Base-by-base conservation (phyloP, 768 basidiomycete genomes). In the Amanita muscaria region DNA sequence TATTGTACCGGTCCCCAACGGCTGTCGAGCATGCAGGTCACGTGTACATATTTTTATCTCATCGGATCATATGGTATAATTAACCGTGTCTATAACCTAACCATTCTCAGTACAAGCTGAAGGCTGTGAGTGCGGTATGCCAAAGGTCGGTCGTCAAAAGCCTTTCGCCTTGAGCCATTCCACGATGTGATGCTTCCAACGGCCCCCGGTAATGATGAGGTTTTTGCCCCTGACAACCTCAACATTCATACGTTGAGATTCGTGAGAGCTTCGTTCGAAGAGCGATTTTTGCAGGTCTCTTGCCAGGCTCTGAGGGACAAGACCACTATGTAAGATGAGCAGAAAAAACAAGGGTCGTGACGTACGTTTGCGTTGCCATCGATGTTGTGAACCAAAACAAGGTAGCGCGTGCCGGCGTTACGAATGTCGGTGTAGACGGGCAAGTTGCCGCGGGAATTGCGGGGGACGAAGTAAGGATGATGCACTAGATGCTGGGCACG, bases 401-500 rank as follows among this genome's bases (percentile, higher is more conserved):
- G 64, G 49, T 76, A 64, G 44, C 77, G 74, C 3, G 78, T 73
- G 47, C 80, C 74, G 23, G 63, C 76, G 58, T 82, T 85, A 50
- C 81, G 77, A 35, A 84, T 57, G 58, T 88, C 82, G 22, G 81
- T 74, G 59, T 87, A 87, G 19, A 89, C 82, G 34, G 86, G 85
- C 23, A 88, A 69, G 38, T 74, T 73, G 24, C 83, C 81, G 40
- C 70, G 70, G 37, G 73, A 59, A 60, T 84, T 88, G 49, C 86
- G 75, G 16, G 76, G 72, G 35, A 89, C 68, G 49, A 72, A 74
- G 63, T 86, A 89, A 22, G 64, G 56, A 37, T 59, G n/a, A 32
- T 44, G 32, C n/a, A 27, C 42, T 5, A 12, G n/a, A 25, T 19
- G 40, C 19, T 29, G 40, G n/a, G 30, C 31, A 3, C 3, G 29